Evolutionary conservation across 1,284 basidiomycete species (phyloP).

Genomic region (Austroboletus novae-zelandiae): DNA sequence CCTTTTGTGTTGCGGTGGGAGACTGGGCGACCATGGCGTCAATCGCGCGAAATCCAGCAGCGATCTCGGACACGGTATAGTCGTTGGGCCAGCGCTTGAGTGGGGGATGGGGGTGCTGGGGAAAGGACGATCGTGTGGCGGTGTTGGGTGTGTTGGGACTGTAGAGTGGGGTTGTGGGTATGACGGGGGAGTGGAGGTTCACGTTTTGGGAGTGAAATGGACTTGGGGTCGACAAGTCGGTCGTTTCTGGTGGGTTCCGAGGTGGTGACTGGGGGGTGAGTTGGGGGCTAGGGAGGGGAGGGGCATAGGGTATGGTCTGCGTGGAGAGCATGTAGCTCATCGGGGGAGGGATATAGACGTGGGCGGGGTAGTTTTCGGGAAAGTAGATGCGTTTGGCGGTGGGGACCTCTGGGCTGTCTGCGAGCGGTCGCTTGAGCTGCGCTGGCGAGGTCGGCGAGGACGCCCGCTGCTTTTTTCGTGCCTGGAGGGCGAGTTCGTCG

Average conservation of each 20-base stretch:
- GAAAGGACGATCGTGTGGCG: constrained; percentile 33
- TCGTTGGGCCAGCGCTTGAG: constrained; percentile 71
- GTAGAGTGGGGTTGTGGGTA: constrained; percentile 23
- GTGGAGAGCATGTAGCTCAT: constrained; percentile 30
- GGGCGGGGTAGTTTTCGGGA: constrained; percentile 27
- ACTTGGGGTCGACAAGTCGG: constrained; percentile 16
- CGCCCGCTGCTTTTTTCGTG: constrained; percentile 20
- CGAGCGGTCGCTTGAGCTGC: constrained; percentile 23
- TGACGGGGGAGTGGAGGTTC: constrained; percentile 20
- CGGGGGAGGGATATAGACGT: constrained; percentile 32
- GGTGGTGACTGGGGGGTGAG: constrained; percentile 13
- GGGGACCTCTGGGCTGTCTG: constrained; percentile 24
- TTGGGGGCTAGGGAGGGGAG: constrained; percentile 21
- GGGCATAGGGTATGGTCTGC: constrained; percentile 28
- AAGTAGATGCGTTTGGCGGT: constrained; percentile 30
- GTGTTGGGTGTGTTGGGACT: constrained; percentile 17
- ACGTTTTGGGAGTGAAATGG: constrained; percentile 18
- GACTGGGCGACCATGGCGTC: constrained; percentile 45
- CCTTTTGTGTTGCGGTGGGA: constrained; percentile 49
- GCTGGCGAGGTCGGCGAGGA: constrained; percentile 2
- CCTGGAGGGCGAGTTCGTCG: constrained; percentile 52
- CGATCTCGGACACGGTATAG: constrained; percentile 61
- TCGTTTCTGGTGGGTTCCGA: constrained; percentile 14
- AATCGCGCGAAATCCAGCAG: constrained; percentile 55
- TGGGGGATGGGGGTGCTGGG: constrained; percentile 53